These are phyloP conservation scores for Talaromyces adpressus DNA, from an alignment of 495 filamentous ascomycete species.

Conservation along the genomic window DNA sequence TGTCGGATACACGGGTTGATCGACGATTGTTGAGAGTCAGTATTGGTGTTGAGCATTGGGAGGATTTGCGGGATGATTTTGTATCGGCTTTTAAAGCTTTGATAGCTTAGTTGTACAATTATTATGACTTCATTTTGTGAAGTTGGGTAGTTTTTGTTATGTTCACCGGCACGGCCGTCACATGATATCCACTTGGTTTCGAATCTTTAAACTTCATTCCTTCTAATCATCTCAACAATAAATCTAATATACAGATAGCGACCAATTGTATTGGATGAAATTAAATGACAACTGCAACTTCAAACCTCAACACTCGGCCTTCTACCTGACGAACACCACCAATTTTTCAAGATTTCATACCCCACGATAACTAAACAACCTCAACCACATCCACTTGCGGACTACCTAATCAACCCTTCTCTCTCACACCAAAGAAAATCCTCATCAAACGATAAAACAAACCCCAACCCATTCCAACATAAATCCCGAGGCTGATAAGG, in stretches of 20 bases:
- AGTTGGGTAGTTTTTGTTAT: not conserved
- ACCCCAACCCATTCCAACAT: too few species aligned
- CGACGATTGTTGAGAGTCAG: slow-evolving; percentile 70
- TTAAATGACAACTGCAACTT: too few species aligned
- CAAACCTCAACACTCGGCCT: too few species aligned
- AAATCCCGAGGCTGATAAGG: too few species aligned
- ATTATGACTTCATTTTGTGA: not conserved
- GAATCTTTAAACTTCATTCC: not conserved
- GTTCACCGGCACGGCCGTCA: not conserved
- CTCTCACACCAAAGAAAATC: not conserved
- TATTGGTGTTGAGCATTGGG: slow-evolving; percentile 79
- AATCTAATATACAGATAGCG: too few species aligned
- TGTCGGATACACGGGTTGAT: slow-evolving; percentile 74
- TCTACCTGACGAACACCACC: too few species aligned
- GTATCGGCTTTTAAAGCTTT: slow-evolving; percentile 66
- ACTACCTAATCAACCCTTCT: not conserved
- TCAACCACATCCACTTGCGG: not conserved
- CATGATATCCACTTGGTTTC: not conserved
- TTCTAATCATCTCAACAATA: too few species aligned
- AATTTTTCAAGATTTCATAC: not conserved
- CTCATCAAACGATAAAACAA: not conserved
- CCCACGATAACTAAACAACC: not conserved
- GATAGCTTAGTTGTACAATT: not conserved
- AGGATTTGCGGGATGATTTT: slow-evolving; percentile 76
- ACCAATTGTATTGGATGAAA: too few species aligned